These are phyloP conservation scores for Nicotiana tabacum DNA, from an alignment of 257 asterid species.

Conservation along the genomic window DNA sequence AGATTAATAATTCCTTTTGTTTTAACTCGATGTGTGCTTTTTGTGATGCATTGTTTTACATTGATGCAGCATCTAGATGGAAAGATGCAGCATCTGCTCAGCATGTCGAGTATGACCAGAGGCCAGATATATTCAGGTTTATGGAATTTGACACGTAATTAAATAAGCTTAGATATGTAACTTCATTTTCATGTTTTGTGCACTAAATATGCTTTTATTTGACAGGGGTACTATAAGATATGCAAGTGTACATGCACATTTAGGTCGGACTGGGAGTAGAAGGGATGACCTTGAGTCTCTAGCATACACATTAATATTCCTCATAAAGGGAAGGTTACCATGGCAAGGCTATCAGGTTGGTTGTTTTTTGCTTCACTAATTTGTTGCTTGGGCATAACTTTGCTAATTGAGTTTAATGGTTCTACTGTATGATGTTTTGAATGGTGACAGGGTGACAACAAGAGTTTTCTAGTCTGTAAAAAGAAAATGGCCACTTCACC, in stretches of 20 bases:
- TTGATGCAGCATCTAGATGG: conserved; percentile 78
- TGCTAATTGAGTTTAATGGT: background rate
- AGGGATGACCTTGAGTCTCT: conserved; percentile 97
- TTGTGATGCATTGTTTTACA: background rate
- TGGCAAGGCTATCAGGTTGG: conserved; percentile 99
- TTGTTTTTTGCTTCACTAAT: conserved; percentile 11
- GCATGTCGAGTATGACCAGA: conserved; percentile 97
- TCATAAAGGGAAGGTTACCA: conserved; percentile 89
- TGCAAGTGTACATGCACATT: conserved; percentile 99
- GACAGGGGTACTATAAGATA: conserved; percentile 93
- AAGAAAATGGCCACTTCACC: conserved; percentile 98
- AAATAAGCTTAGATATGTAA: background rate
- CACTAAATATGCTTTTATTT: background rate
- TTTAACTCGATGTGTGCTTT: background rate
- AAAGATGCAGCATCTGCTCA: conserved; percentile 90
- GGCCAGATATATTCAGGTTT: conserved; percentile 98
- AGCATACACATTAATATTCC: conserved; percentile 89
- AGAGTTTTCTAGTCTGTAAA: conserved; percentile 88
- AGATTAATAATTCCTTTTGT: background rate
- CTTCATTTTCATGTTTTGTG: conserved; percentile 3
- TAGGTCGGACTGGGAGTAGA: conserved; percentile 97
- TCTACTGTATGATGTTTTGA: conserved; percentile 16
- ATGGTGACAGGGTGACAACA: conserved; percentile 83
- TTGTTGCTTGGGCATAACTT: background rate
- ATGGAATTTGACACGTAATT: background rate